These are phyloP conservation scores for Moesziomyces aphidis DNA, from an alignment of 1,284 basidiomycete species.

Conservation along the genomic window DNA sequence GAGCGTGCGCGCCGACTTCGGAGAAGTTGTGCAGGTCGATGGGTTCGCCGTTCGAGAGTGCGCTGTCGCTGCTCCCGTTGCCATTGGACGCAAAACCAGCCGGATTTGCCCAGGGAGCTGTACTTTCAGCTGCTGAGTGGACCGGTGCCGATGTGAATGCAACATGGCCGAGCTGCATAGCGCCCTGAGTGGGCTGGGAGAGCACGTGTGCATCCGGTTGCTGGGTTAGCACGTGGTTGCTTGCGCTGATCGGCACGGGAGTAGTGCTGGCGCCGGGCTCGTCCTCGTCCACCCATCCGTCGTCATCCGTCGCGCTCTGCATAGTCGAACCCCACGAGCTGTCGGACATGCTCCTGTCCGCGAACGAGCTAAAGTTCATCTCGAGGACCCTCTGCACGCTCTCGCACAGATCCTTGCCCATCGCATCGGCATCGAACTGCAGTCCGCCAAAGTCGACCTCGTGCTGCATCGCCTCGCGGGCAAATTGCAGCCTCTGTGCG, in stretches of 20 bases:
- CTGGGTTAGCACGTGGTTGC: background rate
- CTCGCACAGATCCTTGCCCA: conserved; percentile 8
- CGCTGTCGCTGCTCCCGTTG: background rate
- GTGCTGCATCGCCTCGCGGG: background rate
- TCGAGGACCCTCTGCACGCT: conserved; percentile 21
- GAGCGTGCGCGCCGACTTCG: background rate
- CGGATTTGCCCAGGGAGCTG: background rate
- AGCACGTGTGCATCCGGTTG: background rate
- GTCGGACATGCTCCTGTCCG: conserved; percentile 6
- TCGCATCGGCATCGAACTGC: conserved; percentile 12
- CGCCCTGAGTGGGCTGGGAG: background rate
- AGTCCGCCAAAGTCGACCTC: conserved; percentile 17
- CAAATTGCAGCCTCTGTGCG: background rate
- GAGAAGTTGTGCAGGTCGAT: conserved; percentile 21
- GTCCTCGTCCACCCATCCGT: conserved; percentile 39
- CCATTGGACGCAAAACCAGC: background rate
- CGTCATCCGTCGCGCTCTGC: conserved; percentile 29
- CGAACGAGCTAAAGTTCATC: background rate
- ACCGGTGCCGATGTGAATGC: background rate
- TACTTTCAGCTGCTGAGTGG: background rate
- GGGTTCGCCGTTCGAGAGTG: background rate
- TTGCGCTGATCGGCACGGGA: background rate
- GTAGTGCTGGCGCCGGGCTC: background rate
- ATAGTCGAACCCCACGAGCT: conserved; percentile 14
- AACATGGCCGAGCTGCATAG: too few relatives aligned